Base-by-base conservation (phyloP, 768 basidiomycete species). In the Russula ochroleuca region DNA sequence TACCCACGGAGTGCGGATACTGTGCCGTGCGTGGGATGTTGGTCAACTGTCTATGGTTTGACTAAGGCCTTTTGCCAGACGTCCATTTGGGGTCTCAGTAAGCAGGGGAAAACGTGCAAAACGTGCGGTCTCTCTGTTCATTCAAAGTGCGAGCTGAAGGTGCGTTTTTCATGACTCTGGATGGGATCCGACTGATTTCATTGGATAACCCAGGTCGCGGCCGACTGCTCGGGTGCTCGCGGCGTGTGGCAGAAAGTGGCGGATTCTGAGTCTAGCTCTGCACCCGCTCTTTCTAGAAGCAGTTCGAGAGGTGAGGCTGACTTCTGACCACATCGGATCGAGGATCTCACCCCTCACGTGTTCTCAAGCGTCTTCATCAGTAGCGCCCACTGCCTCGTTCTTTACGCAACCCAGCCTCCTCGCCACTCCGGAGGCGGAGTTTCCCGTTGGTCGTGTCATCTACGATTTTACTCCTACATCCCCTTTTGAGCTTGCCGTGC, bases 121-220 rank as follows among this genome's bases (percentile, higher is more conserved):
- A 73, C 78, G 14, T 94, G 92, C 71, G 85, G 87, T 1, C 73
- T 93, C 55, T 86, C 87, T 21, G 91, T 93, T 8, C 92, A 93
- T 72, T 77, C 84, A 52, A 92, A 90, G 73, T 94, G 92, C 74
- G 92, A 93, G 73, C 73, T 94, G 54, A 94, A 92, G 83, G 92
- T 88, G 54, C 37, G 62, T 67, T 65, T 50, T 38, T 62, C 38
- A 65, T 67, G n/a, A 53, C 47, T 40, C 56, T 14, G 4, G 55
- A 35, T 37, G 35, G 63, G 35, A 48, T 56, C 11, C 61, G 52
- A 33, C 52, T 51, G 21, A 52, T 53, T 28, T 49, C 25, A 64
- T 56, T 61, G 69, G 62, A 40, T 40, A 45, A 60, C 35, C 23
- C 49, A 91, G 89, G 81, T 91, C 57, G 86, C 89, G 57, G 90